A percentile compares a stretch with the other conserved stretches of the same genome.
Evolutionary conservation across 2,329 filamentous ascomycete species (phyloP).

Genomic region (Alternaria conjuncta): DNA sequence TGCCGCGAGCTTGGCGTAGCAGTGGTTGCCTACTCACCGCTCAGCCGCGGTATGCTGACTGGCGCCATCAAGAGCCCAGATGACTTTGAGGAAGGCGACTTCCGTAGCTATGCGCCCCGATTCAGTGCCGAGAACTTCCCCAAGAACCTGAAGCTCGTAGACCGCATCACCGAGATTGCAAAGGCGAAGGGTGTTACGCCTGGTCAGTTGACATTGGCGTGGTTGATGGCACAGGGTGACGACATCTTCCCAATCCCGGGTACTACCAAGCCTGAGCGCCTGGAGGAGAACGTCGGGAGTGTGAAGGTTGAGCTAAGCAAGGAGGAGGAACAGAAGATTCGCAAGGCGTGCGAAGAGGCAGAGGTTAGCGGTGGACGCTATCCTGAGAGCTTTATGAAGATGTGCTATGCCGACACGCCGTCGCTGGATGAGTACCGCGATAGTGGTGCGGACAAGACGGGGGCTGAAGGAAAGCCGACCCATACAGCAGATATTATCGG

Average conservation of each 20-base stretch:
- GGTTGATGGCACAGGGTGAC: conserved; percentile 53
- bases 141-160: conserved; percentile 46
- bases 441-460: background rate
- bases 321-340: conserved; percentile 38
- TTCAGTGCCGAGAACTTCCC: conserved; percentile 52
- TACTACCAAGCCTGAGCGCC: conserved; percentile 37
- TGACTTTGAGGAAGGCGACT: conserved; percentile 52
- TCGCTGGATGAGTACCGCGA: conserved; percentile 15
- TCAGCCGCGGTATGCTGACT: conserved; percentile 44
- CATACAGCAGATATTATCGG: conserved; percentile 5
- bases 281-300: conserved; percentile 42
- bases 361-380: conserved; percentile 52
- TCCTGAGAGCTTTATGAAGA: conserved; percentile 42
- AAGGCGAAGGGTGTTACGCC: conserved; percentile 61
- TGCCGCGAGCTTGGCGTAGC: conserved; percentile 54
- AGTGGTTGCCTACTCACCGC: conserved; percentile 49
- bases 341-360: conserved; percentile 44
- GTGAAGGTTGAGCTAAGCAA: conserved; percentile 35
- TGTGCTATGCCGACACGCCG: conserved; percentile 51
- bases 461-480: conserved; percentile 1
- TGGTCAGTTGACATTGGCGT: conserved; percentile 62
- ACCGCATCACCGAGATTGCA: conserved; percentile 38
- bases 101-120: conserved; percentile 43
- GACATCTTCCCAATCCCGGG: conserved; percentile 65
- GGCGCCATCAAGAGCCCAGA: conserved; percentile 46